phyloP scores from a whole-genome alignment of 768 basidiomycete species.

The Solioccasus polychromus region DNA sequence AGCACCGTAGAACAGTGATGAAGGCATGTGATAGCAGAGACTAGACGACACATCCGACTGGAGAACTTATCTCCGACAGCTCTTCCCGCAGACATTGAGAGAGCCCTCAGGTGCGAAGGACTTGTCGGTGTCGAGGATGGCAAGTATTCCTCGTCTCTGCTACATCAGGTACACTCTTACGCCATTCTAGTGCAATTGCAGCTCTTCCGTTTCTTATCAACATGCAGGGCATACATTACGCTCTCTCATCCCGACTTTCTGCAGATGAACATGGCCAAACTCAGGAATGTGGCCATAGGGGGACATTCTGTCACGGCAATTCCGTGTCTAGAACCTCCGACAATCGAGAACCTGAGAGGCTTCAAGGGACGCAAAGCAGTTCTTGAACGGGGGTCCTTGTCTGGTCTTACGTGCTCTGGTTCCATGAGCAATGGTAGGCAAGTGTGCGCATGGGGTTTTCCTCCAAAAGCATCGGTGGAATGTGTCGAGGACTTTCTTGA shows the following conservation, averaged over 20 bases:
- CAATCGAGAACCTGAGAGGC: constrained; percentile 35
- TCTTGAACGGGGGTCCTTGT: constrained; percentile 33
- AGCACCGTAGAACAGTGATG: constrained; percentile 1
- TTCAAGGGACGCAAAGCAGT: constrained; percentile 39
- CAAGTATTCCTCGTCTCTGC: constrained; percentile 8
- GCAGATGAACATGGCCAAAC: constrained; percentile 37
- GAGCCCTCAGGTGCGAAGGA: constrained; percentile 39
- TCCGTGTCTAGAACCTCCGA: constrained; percentile 26
- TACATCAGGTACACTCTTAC: constrained; percentile 12
- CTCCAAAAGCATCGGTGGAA: constrained; percentile 40
- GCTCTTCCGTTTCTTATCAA: constrained; percentile 59
- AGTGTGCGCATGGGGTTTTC: constrained; percentile 63
- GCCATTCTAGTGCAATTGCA: constrained; percentile 48
- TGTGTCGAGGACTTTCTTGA: constrained; percentile 41
- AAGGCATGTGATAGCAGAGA: constrained; percentile 16
- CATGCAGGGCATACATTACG: constrained; percentile 56
- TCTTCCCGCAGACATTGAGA: constrained; percentile 53
- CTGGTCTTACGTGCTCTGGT: constrained; percentile 48
- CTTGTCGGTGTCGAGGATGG: constrained; percentile 45
- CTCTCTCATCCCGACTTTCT: constrained; percentile 47
- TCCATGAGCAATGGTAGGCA: constrained; percentile 48
- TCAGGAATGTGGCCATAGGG: constrained; percentile 44
- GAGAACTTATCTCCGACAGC: constrained; percentile 49
- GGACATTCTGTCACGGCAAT: constrained; percentile 41
- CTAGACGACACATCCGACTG: constrained; percentile 44